Conservation (phyloP, 2,329 filamentous ascomycete genomes). For the Stylonectria norvegica region DNA sequence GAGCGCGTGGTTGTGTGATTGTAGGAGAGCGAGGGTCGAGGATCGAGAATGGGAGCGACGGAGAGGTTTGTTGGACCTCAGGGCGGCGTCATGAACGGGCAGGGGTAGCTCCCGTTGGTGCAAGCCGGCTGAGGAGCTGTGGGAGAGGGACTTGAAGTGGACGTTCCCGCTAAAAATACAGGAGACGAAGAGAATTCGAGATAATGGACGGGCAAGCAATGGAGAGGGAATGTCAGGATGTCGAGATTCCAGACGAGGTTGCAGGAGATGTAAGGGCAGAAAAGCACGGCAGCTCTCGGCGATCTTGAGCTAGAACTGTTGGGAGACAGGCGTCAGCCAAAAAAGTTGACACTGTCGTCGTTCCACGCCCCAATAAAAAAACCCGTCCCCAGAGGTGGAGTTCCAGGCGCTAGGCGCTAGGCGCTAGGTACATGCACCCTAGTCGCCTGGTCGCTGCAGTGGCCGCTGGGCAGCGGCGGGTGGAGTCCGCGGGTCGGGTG, state of each 20-base stretch:
- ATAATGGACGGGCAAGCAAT: background rate
- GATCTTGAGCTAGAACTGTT: constrained; percentile 28
- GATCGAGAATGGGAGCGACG: constrained; percentile 7
- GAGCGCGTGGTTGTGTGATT: constrained; percentile 22
- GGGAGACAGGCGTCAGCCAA: constrained; percentile 25
- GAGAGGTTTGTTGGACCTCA: constrained; percentile 15
- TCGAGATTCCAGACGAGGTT: background rate
- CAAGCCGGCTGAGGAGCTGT: constrained; percentile 14
- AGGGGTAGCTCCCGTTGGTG: constrained; percentile 26
- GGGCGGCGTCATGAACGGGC: constrained; percentile 29
- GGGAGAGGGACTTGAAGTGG: constrained; percentile 1
- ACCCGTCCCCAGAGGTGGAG: constrained; percentile 9
- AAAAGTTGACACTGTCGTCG: constrained; percentile 1
- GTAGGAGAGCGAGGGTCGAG: constrained; percentile 9
- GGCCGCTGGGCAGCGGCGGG: background rate
- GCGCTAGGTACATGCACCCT: constrained; percentile 4
- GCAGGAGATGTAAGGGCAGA: constrained; percentile 25
- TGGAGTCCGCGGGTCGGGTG: background rate
- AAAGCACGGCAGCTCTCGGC: constrained; percentile 22
- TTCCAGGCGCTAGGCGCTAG: constrained; percentile 7
- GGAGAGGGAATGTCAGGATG: background rate
- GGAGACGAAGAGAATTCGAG: background rate
- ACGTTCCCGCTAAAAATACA: constrained; percentile 2
- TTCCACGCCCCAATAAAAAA: constrained; percentile 24
- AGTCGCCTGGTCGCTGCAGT: background rate